Base-by-base conservation (phyloP, 148 eudicot genomes). In the Hydrangea macrophylla region DNA sequence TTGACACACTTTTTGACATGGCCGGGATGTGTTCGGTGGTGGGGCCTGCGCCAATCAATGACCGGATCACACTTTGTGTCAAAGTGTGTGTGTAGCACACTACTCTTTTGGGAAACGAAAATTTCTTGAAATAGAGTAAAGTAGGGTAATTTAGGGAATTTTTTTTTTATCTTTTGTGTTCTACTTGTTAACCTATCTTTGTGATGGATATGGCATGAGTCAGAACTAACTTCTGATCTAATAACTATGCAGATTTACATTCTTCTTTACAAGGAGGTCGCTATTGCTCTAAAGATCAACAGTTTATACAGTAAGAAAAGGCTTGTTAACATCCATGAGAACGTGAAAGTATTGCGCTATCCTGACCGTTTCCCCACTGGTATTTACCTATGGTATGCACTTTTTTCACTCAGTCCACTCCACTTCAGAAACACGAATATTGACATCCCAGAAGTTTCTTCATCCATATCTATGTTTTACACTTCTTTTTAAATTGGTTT, bases 281-380 rank as follows among this genome's bases (percentile, higher is more conserved):
- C 96, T 64, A 73, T 90, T 68, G 98, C 98, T 58, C 69, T 92
- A 71, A 92, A 92, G 81, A 92, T 92, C 70, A 92, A 92, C 74
- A 92, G 98, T 60, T 94, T 90, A 54, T 88, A 92, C 74, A 90
- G 98, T 82, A 92, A 92, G 85, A 83, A 83, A 79, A 92, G 78
- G 78, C 96, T 92, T 66, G 87, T 92, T 24, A 76, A 70, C 83
- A 92, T 92, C 72, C 98, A 92, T 73, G 96, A 92, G 71, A 92
- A 92, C 76, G 82, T 92, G 72, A 80, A 85, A 83, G 98, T 92
- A 54, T 84, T 92, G 73, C 92, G 98, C 51, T 92, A 83, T 78
- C 98, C 98, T 26, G 96, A 92, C 82, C 98, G 90, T 84, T 92
- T 92, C 76, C 85, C 98, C 32, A 75, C 81, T 60, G 98, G 98